Conservation (phyloP, 2,329 filamentous ascomycete genomes). For the Phoma herbarum region DNA sequence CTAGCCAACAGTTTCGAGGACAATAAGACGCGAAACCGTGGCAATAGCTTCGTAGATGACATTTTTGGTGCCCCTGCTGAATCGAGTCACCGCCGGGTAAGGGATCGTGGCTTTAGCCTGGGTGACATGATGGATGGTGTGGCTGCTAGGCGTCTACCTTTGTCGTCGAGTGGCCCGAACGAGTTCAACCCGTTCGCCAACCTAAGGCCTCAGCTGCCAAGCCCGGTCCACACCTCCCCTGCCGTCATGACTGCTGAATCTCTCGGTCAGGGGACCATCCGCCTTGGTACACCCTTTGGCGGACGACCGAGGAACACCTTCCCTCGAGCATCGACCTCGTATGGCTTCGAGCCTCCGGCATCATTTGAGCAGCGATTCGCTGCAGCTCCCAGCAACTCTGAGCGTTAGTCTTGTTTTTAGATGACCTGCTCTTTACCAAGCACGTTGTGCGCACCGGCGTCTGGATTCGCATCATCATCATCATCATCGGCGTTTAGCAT, state of each 20-base stretch:
- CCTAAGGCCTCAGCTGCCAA: constrained; percentile 33
- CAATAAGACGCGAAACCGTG: constrained; percentile 42
- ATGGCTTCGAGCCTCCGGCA: constrained; percentile 48
- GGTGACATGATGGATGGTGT: constrained; percentile 63
- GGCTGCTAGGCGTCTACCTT: constrained; percentile 60
- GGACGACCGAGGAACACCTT: constrained; percentile 57
- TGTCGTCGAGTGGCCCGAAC: constrained; percentile 62
- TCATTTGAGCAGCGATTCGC: constrained; percentile 54
- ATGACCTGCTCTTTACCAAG: constrained; percentile 29
- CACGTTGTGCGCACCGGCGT: constrained; percentile 35
- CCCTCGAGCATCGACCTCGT: constrained; percentile 53
- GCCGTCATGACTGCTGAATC: constrained; percentile 25
- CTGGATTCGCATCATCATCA: constrained; percentile 46
- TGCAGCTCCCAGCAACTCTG: constrained; percentile 36
- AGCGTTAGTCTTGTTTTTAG: constrained; percentile 37
- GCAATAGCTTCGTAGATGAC: constrained; percentile 55
- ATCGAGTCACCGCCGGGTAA: constrained; percentile 63
- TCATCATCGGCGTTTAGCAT: constrained; percentile 48
- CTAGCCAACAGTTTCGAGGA: constrained; percentile 64
- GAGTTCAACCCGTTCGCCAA: constrained; percentile 44
- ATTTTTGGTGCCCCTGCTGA: constrained; percentile 59
- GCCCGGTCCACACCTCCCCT: constrained; percentile 35
- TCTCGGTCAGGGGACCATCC: constrained; percentile 52
- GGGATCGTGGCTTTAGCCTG: constrained; percentile 69
- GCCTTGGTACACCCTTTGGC: constrained; percentile 59